These are phyloP conservation scores for Purpureocillium lavendulum DNA, from an alignment of 2,329 filamentous ascomycete genomes.

Conservation along the genomic window DNA sequence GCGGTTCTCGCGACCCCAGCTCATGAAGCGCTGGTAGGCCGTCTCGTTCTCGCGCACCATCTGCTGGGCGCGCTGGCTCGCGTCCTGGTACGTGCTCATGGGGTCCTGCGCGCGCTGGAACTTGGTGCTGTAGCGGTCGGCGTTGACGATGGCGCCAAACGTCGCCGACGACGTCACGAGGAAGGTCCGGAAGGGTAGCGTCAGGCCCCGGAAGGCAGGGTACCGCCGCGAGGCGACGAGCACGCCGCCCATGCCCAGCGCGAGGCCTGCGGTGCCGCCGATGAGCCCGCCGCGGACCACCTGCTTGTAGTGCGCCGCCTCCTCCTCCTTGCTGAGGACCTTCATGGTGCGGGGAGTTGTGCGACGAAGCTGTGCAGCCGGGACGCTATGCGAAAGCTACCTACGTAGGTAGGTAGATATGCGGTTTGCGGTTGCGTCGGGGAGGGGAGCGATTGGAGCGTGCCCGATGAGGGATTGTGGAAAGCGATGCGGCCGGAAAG, in stretches of 20 bases:
- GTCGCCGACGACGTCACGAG: slow-evolving; percentile 75
- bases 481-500: too few relatives aligned
- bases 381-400: too few relatives aligned
- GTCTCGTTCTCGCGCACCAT: slow-evolving; percentile 49
- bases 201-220: slow-evolving; percentile 70
- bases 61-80: slow-evolving; percentile 46
- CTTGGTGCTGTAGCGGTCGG: slow-evolving; percentile 58
- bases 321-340: slow-evolving; percentile 90
- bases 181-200: slow-evolving; percentile 85
- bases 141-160: slow-evolving; percentile 80
- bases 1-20: slow-evolving; percentile 71
- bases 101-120: slow-evolving; percentile 68
- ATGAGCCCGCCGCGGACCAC: slow-evolving; percentile 73
- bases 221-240: slow-evolving; percentile 62
- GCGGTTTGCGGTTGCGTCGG: too few relatives aligned
- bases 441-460: too few relatives aligned
- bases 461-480: too few relatives aligned
- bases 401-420: too few relatives aligned
- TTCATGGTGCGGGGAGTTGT: slow-evolving; percentile 61
- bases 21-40: slow-evolving; percentile 50
- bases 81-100: slow-evolving; percentile 57
- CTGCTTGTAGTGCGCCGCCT: slow-evolving; percentile 71
- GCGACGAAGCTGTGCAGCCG: too few relatives aligned
- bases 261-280: slow-evolving; percentile 63
- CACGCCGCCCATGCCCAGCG: slow-evolving; percentile 59